These are phyloP conservation scores for Pisolithus thermaeus DNA, from an alignment of 1,284 basidiomycete genomes.

Conservation along the genomic window DNA sequence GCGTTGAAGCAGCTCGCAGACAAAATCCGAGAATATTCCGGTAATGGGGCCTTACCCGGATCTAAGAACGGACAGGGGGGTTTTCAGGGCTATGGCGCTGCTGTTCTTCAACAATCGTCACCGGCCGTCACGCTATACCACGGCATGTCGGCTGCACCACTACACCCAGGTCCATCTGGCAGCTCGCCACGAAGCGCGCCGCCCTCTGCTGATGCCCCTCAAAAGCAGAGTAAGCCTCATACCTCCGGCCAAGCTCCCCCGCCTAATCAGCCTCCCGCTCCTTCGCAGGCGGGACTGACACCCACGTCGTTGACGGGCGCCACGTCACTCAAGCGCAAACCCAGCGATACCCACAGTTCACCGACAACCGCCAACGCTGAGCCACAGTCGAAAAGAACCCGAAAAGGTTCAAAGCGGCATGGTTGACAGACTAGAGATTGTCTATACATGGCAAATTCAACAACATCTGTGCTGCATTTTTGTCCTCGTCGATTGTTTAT, in stretches of 20 bases:
- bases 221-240: conserved; percentile 50
- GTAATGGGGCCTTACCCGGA: not conserved
- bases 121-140: conserved; percentile 41
- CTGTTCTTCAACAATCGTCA: conserved; percentile 8
- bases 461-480: conserved; percentile 6
- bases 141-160: conserved; percentile 34
- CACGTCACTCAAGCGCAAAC: conserved; percentile 62
- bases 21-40: conserved; percentile 25
- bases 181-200: conserved; percentile 46
- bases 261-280: conserved; percentile 33
- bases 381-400: conserved; percentile 43
- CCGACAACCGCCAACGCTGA: conserved; percentile 45
- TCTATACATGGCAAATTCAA: conserved; percentile 15
- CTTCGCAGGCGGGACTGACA: conserved; percentile 37
- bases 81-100: conserved; percentile 19
- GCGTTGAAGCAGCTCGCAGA: conserved; percentile 29
- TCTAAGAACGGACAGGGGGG: conserved; percentile 12
- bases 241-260: conserved; percentile 40
- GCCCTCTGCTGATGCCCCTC: conserved; percentile 42
- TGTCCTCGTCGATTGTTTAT: conserved; percentile 19
- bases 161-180: conserved; percentile 29
- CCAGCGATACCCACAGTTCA: conserved; percentile 42
- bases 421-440: conserved; percentile 16
- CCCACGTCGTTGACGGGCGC: conserved; percentile 45
- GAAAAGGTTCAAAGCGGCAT: conserved; percentile 34